These are phyloP conservation scores for Gardenia jasminoides DNA, from an alignment of 257 asterid genomes.

Conservation along the genomic window DNA sequence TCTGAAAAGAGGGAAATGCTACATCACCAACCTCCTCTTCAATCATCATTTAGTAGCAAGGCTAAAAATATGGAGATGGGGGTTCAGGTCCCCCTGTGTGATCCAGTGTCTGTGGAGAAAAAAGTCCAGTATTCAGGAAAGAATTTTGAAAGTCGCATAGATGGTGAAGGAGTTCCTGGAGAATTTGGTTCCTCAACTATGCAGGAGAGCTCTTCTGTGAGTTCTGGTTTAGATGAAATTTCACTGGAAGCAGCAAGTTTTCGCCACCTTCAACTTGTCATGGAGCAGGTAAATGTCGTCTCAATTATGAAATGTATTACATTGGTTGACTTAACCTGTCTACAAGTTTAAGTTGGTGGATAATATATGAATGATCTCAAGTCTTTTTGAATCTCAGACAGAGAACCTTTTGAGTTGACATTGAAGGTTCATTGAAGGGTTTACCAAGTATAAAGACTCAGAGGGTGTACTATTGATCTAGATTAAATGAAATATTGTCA, in stretches of 20 bases:
- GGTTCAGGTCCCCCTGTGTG: constrained; percentile 35
- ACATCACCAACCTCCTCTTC: constrained; percentile 25
- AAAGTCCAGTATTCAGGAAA: constrained; percentile 31
- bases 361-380: not conserved
- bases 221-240: constrained; percentile 46
- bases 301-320: not conserved
- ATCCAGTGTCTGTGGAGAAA: constrained; percentile 32
- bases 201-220: constrained; percentile 50
- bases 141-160: constrained; percentile 37
- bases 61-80: constrained; percentile 17
- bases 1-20: constrained; percentile 32
- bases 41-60: constrained; percentile 19
- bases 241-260: constrained; percentile 65
- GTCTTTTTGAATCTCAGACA: not conserved
- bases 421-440: not conserved
- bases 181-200: constrained; percentile 50
- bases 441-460: not conserved
- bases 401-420: not conserved
- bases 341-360: not conserved
- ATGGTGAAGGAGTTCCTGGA: constrained; percentile 41
- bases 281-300: constrained; percentile 64
- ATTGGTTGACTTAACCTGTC: not conserved
- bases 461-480: not conserved
- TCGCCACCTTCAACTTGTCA: constrained; percentile 72
- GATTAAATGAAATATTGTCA: not conserved